Conservation (phyloP, 257 asterid genomes). For the Lavandula angustifolia region DNA sequence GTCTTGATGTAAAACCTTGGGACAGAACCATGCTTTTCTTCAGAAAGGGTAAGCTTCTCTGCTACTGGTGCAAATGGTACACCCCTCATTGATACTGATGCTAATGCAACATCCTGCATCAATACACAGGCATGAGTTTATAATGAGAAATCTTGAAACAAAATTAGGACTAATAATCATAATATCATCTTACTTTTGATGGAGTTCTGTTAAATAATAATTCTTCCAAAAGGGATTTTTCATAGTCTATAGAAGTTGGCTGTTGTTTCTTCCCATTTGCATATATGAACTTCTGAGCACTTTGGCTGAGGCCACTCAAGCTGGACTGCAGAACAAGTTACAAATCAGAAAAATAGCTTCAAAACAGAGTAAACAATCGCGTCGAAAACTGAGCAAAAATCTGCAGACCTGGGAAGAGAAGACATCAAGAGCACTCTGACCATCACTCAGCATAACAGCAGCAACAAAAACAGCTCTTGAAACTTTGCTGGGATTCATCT, state of each 20-base stretch:
- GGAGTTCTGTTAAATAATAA: conserved; percentile 55
- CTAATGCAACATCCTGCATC: conserved; percentile 54
- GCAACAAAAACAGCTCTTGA: conserved; percentile 59
- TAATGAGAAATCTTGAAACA: not conserved
- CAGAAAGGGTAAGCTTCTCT: conserved; percentile 45
- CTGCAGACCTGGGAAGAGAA: conserved; percentile 52
- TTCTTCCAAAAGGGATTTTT: conserved; percentile 48
- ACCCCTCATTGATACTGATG: conserved; percentile 53
- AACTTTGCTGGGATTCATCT: conserved; percentile 49
- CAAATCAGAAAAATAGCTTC: not conserved
- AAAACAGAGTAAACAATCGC: not conserved
- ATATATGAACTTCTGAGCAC: conserved; percentile 54
- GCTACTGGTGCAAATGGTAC: conserved; percentile 52
- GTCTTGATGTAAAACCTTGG: conserved; percentile 53
- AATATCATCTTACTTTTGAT: conserved; percentile 44
- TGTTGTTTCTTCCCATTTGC: conserved; percentile 49
- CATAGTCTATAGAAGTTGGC: conserved; percentile 62
- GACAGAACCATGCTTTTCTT: conserved; percentile 50
- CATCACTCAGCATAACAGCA: conserved; percentile 53
- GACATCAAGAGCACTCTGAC: conserved; percentile 50
- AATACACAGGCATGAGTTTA: not conserved
- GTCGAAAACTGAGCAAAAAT: not conserved
- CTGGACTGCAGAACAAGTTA: conserved; percentile 33
- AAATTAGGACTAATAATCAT: too few species aligned
- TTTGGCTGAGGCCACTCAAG: conserved; percentile 41